Evolutionary conservation across 73 alveolate species (phyloP).

Genomic region (Paramecium octaurelia): DNA sequence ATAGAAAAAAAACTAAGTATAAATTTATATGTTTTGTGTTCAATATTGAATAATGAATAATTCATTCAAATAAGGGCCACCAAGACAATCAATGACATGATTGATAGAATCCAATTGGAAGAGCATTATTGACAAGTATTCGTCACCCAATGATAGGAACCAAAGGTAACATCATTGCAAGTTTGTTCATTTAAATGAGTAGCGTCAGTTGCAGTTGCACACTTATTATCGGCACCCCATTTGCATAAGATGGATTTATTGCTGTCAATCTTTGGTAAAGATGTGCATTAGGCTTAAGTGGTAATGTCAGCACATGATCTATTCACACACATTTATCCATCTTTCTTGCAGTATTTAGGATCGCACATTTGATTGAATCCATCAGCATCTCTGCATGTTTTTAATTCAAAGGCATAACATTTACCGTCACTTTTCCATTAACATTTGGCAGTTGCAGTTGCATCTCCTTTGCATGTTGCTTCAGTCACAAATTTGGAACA

Average conservation of each 20-base stretch:
- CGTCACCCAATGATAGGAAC: neutral
- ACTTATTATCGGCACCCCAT: neutral
- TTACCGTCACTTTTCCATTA: conserved; percentile 17
- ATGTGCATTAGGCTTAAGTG: neutral
- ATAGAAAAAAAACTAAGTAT: too few relatives aligned
- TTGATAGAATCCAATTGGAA: neutral
- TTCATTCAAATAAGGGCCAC: neutral
- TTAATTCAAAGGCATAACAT: neutral
- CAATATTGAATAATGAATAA: neutral
- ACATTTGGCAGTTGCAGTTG: conserved; percentile 13
- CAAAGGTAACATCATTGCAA: neutral
- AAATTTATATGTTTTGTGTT: neutral
- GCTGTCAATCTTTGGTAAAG: neutral
- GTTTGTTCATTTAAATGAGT: neutral
- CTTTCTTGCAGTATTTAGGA: neutral
- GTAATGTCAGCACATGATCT: neutral
- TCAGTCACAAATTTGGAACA: neutral
- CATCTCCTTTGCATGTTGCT: conserved; percentile 16
- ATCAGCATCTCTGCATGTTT: neutral
- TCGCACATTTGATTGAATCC: neutral
- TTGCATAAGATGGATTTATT: neutral
- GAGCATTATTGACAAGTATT: neutral
- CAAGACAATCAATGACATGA: neutral
- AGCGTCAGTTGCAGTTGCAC: neutral
- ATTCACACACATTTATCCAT: neutral